A percentile compares a stretch with the other conserved stretches of the same genome.
Evolutionary conservation across 208 protist genomes (phyloP).

Genomic region (Leishmania mexicana): DNA sequence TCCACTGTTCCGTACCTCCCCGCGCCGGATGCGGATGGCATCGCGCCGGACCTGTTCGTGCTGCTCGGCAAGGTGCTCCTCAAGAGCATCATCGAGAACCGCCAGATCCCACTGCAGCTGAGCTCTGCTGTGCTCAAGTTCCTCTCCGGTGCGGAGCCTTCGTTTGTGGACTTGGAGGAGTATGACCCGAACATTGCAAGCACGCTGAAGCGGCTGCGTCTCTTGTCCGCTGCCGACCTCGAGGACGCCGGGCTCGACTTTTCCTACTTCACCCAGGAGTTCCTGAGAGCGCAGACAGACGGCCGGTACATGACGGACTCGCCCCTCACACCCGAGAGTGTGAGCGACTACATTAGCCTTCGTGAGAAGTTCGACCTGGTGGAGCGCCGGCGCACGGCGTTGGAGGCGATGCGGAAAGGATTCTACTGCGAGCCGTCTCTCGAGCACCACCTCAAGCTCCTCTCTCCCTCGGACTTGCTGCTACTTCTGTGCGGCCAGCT

Average conservation of each 20-base stretch:
- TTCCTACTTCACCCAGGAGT: constrained; percentile 40
- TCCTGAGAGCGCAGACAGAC: constrained; percentile 31
- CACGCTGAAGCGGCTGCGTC: constrained; percentile 52
- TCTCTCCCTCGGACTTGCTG: constrained; percentile 56
- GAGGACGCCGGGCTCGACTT: constrained; percentile 47
- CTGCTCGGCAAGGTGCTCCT: constrained; percentile 63
- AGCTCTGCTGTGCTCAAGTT: constrained; percentile 68
- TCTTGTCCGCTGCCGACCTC: constrained; percentile 57
- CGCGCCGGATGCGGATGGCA: constrained; percentile 36
- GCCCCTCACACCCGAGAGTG: constrained; percentile 47
- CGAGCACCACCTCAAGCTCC: constrained; percentile 56
- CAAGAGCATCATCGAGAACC: constrained; percentile 70
- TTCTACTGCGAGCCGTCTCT: constrained; percentile 49
- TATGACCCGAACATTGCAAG: constrained; percentile 54
- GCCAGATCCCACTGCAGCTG: constrained; percentile 59
- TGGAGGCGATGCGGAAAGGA: constrained; percentile 54
- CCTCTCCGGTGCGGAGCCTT: constrained; percentile 40
- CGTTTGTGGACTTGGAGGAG: constrained; percentile 67
- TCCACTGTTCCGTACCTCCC: constrained; percentile 42
- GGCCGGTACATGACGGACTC: constrained; percentile 41
- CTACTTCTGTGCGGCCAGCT: constrained; percentile 65
- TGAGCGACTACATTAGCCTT: constrained; percentile 64
- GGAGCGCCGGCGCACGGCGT: constrained; percentile 32
- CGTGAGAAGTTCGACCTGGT: constrained; percentile 54
- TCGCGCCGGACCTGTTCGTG: constrained; percentile 42